Evolutionary conservation across 306 rosid genomes (phyloP).

Genomic region (Trichosanthes truncata): DNA sequence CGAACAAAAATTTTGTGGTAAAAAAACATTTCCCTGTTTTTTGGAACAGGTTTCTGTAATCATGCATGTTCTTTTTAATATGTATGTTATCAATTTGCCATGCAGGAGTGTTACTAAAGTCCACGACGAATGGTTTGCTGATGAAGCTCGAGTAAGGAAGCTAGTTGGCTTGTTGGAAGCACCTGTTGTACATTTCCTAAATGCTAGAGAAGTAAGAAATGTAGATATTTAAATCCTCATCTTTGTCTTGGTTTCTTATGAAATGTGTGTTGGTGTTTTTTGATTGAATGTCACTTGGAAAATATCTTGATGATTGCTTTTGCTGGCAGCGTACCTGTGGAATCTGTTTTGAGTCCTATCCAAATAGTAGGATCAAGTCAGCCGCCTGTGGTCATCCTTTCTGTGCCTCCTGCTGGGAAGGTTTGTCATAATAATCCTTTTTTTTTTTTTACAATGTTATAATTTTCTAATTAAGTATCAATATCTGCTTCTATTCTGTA

Average conservation of each 20-base stretch:
- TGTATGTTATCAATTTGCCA: not conserved
- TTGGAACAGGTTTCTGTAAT: not conserved
- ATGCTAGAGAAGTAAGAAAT: slow-evolving; percentile 14
- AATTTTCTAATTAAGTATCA: not conserved
- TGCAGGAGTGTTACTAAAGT: slow-evolving; percentile 48
- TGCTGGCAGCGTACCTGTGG: slow-evolving; percentile 45
- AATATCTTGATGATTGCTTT: slow-evolving; percentile 1
- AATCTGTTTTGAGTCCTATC: slow-evolving; percentile 60
- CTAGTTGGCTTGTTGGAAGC: slow-evolving; percentile 53
- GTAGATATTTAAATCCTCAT: not conserved
- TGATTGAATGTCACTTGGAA: not conserved
- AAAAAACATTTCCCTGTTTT: not conserved
- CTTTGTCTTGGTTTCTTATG: not conserved
- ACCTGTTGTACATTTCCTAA: slow-evolving; percentile 24
- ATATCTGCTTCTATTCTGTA: too few relatives aligned
- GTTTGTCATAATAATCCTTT: not conserved
- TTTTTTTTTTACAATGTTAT: not conserved
- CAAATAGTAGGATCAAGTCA: slow-evolving; percentile 33
- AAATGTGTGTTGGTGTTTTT: not conserved
- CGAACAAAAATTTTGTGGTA: not conserved
- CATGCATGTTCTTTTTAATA: not conserved
- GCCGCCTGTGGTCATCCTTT: slow-evolving; percentile 73
- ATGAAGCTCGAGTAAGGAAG: slow-evolving; percentile 47
- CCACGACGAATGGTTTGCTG: slow-evolving; percentile 72
- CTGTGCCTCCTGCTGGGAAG: slow-evolving; percentile 64